Evolutionary conservation across 495 filamentous ascomycete genomes (phyloP), one percentile per base, ranked within the genome.

Genomic region (Thozetella sp.): DNA sequence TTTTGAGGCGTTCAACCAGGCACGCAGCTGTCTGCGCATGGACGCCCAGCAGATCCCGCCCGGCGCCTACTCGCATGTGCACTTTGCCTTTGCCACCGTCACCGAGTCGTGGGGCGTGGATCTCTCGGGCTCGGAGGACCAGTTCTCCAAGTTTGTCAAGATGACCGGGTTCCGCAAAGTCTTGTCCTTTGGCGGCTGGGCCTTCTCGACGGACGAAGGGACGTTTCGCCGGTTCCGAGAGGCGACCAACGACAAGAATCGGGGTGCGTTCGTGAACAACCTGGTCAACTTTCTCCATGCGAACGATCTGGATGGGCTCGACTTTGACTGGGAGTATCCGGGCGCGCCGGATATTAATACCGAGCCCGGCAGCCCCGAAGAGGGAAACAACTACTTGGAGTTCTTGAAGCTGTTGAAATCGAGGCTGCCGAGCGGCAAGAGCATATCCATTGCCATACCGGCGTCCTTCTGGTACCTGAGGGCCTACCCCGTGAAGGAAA

Each of bases 131-230:
- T 12, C 43, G 4, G 12, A 54, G 3, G 54, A 54, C 12, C 53
- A 62, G 25, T 63, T 56, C 13, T 57, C 57, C 53, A 57, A 55
- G 51, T 45, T 23, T 3, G 3, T 57, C 30, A 55, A 19, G 6
- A 55, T 55, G 20, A 27, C 62, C 25, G 65, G 67, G 58, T n/a
- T n/a, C n/a, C n/a, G n/a, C n/a, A 46, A 34, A 10, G 63, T 72
- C 53, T n/a, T 70, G 2, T 63, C 62, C 2, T 68, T 72, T 53
- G 69, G 69, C 19, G 69, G 69, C 25, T 70, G 67, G 67, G 56
- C 23, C 2, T 64, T 58, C 25, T 62, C 55, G 4, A 68, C 65
- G 9, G 54, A 59, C 0, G 53, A 60, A 3, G 55, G 25, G 4
- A 70, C 63, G 0, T 70, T 43, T 40, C 17, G 24, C 22, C 58